Base-by-base conservation (phyloP, 768 basidiomycete genomes). In the Suillus plorans region DNA sequence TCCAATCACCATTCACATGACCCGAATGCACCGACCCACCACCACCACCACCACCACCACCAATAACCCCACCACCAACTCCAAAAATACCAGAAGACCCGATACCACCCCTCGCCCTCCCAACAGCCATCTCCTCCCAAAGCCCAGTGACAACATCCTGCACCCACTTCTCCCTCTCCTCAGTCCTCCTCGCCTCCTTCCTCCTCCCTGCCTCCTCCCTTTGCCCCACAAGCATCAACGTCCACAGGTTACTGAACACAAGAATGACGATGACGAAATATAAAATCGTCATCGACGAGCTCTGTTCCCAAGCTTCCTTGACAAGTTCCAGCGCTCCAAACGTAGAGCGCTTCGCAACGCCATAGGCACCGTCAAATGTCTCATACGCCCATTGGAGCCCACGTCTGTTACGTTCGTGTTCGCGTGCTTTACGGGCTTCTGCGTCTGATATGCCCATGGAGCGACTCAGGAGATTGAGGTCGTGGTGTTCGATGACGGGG, bases 361-460 rank as follows among this genome's bases (percentile, higher is more conserved):
- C 81, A 66, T 79, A 83, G 2, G 93, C 89, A 12, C 91, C 93
- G 37, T 88, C 89, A 74, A 92, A 84, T 56, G 93, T 95, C 68
- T 95, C 93, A 79, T 87, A 91, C 3, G 92, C 92, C 93, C 93
- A 95, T 70, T 95, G 93, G 67, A 94, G 77, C 0, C 87, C 87
- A 20, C 91, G 89, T 64, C 81, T 84, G 66, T 88, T 87, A 18
- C 89, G 86, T 72, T 91, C 88, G 63, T 82, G 80, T 73, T 90
- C 89, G 61, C 90, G 86, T 64, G 80, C 80, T 74, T 89, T 86
- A 10, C 71, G 69, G 18, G 66, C 70, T 63, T 71, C 59, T 65
- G 63, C 2, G 55, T 60, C 49, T 18, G 68, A 60, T 63, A 66
- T 28, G 1, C 62, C 63, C 3, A 36, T 20, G 2, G 68, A 70